Base-by-base conservation (phyloP, 2,329 filamentous ascomycete species). In the Nothopassalora personata region DNA sequence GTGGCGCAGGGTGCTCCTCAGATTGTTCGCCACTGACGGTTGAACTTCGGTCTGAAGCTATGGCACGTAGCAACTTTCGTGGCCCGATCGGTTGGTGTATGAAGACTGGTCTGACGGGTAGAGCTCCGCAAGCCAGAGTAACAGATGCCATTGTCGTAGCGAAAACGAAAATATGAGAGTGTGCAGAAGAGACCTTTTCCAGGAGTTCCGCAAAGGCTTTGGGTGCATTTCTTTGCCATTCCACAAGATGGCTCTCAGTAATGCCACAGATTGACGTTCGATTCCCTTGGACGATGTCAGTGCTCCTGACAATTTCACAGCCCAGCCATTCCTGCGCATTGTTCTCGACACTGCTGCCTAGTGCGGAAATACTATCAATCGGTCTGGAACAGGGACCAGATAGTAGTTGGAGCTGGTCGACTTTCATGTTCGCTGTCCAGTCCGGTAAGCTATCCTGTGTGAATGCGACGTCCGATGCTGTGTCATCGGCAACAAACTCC, bases 21-120 rank as follows among this genome's bases (percentile, higher is more conserved):
- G 39, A n/a, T 15, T 43, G 39, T 4, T 43, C 39, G 39, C 39
- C 39, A 15, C 39, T 43, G 2, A 43, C 13, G 18, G 51, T 53
- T 30, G 28, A 39, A 11, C 51, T 43, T 5, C 31, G 54, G 23
- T 56, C 63, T 11, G 60, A 58, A 4, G 53, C 49, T 3, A 67
- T 39, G 5, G 59, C 62, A 31, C 62, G 57, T 5, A 56, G 53
- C 18, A 67, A 47, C 36, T 65, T 66, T 11, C 59, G 56, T 9
- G 65, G 65, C 2, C 65, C 65, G 18, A 67, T 46, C n/a, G 67
- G 67, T 1, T 64, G 63, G n/a, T 64, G 63, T n/a, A 64, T 18
- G 19, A 59, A 63, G 15, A 61, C 53, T 1, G 56, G 58, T n/a
- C 39, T 55, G 5, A 59, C 23, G 10, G 53, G 28, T 3, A 43